These are phyloP conservation scores for Calonectria ilicicola DNA, from an alignment of 2,329 filamentous ascomycete species.

Conservation along the genomic window DNA sequence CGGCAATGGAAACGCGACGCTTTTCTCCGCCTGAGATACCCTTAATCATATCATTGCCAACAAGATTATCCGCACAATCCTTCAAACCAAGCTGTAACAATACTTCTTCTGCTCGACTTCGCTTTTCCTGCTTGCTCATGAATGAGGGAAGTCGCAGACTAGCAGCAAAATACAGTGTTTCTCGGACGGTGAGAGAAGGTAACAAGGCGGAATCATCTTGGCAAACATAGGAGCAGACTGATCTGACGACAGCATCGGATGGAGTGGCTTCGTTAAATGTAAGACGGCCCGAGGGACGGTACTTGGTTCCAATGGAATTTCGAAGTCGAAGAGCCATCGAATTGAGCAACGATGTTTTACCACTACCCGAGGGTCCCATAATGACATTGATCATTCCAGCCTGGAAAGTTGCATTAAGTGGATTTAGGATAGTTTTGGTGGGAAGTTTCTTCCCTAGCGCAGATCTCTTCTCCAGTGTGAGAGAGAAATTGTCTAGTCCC, in stretches of 20 bases:
- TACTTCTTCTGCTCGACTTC: constrained; percentile 76
- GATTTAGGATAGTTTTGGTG: constrained; percentile 72
- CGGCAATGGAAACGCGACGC: constrained; percentile 80
- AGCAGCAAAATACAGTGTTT: constrained; percentile 79
- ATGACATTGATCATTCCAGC: constrained; percentile 80
- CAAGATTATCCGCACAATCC: constrained; percentile 80
- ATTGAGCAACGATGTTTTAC: constrained; percentile 81
- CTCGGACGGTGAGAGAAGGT: constrained; percentile 79
- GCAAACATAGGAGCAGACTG: constrained; percentile 81
- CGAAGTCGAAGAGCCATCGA: constrained; percentile 77
- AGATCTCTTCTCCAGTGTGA: constrained; percentile 73
- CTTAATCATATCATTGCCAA: constrained; percentile 79
- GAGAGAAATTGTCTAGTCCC: constrained; percentile 71
- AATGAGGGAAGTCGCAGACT: constrained; percentile 77
- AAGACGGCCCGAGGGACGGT: constrained; percentile 71
- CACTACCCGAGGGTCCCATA: constrained; percentile 83
- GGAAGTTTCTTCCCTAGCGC: constrained; percentile 63
- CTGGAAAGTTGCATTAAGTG: constrained; percentile 74
- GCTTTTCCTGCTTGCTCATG: constrained; percentile 77
- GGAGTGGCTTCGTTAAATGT: constrained; percentile 78
- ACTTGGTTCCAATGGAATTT: constrained; percentile 71
- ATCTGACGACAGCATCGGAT: constrained; percentile 75
- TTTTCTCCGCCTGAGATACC: constrained; percentile 86
- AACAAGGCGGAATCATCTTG: constrained; percentile 83
- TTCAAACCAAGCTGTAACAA: constrained; percentile 81